phyloP scores from a whole-genome alignment of 2,329 filamentous ascomycete genomes.

The Clonostachys byssicola region DNA sequence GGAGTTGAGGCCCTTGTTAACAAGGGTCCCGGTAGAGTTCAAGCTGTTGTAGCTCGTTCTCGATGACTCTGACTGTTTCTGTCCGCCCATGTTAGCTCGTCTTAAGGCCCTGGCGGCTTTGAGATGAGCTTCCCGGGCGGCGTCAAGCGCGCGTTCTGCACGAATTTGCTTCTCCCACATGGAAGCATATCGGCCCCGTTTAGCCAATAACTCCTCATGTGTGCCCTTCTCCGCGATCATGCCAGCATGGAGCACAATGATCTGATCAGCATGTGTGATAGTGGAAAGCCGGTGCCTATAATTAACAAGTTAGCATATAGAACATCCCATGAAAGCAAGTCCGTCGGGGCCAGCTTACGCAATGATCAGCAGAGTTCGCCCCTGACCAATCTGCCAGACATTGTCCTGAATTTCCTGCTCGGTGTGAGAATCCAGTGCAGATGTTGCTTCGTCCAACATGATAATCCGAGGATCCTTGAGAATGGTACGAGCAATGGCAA shows the following conservation, averaged over 20 bases:
- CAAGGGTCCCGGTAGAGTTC: constrained; percentile 36
- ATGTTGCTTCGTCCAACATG: constrained; percentile 89
- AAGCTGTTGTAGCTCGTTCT: constrained; percentile 42
- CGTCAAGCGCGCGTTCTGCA: constrained; percentile 58
- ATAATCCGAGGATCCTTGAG: constrained; percentile 90
- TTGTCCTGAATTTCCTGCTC: constrained; percentile 91
- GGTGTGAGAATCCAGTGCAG: constrained; percentile 85
- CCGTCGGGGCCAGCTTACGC: constrained; percentile 53
- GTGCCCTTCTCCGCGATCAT: constrained; percentile 73
- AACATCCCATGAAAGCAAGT: not conserved
- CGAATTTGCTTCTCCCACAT: constrained; percentile 91
- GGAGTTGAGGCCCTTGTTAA: constrained; percentile 11
- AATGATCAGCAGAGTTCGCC: constrained; percentile 91
- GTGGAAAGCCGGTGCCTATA: constrained; percentile 73
- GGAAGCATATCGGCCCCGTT: constrained; percentile 70
- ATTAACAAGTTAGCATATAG: constrained; percentile 10
- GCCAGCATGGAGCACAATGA: constrained; percentile 75
- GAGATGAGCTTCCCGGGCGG: constrained; percentile 26
- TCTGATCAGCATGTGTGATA: constrained; percentile 82
- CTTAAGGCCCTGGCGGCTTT: constrained; percentile 31
- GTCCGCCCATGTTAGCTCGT: constrained; percentile 42
- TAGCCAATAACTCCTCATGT: constrained; percentile 69
- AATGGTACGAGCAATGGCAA: constrained; percentile 90
- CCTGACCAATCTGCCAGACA: constrained; percentile 74
- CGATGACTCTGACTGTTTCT: constrained; percentile 31